Base-by-base conservation (phyloP, 1,139 yeast species). In the Zhuliangozyma blackwelliae region DNA sequence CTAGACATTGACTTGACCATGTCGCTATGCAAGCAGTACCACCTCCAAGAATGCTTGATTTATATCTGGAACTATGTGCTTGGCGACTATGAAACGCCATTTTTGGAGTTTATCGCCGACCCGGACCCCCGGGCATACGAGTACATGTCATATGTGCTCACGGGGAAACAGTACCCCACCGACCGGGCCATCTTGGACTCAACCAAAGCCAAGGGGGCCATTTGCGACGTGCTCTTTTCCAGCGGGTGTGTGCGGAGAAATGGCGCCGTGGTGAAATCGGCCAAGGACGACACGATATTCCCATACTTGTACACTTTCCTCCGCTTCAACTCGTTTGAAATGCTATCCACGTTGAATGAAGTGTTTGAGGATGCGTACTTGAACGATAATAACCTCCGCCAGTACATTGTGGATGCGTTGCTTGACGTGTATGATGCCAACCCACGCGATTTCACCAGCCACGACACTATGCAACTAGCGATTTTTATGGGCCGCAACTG, bases 151-250 rank as follows among this genome's bases (percentile, higher is more conserved):
- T 82, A 77, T 48, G 63, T 80, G n/a, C 61, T 87, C 31, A 80
- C 89, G 0, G 94, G 95, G 1, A 63, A 89, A 34, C 82, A 82
- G 41, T 89, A 80, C 52, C 96, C 96, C 0, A 79, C 83, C 0
- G 90, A 81, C 11, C 59, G 65, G 27, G 58, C 57, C 19, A 65
- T 82, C 26, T 60, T 56, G 10, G 41, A 37, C 1, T 57, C 47
- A 28, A 38, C 42, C 1, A 30, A 45, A 1, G 80, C 82, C 0
- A 78, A 79, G 46, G 47, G 60, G 9, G 57, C 63, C 19, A 50
- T 86, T 0, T 79, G 81, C 43, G 64, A 67, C 33, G 54, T 81
- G 10, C 51, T 88, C 11, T 84, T 88, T 52, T 40, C 49, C 9
- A 47, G 41, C 23, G 33, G 36, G 27, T 22, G 37, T 19, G 28